Evolutionary conservation across 1,284 basidiomycete genomes (phyloP).

Genomic region (Phylloporus sp.): DNA sequence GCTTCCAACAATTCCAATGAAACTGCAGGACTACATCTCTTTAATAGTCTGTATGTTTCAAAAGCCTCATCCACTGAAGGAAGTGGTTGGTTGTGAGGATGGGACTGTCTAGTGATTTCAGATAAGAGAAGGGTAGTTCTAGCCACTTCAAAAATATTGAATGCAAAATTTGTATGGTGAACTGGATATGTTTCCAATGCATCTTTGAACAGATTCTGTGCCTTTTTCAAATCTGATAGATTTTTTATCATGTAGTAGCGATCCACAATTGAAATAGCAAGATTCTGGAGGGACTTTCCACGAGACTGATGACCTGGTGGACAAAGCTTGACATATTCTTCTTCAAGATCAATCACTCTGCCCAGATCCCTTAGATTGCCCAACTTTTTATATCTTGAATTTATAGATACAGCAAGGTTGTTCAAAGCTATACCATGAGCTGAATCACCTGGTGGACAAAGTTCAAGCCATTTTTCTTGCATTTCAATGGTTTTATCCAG

Average conservation of each 20-base stretch:
- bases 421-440: neutral
- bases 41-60: neutral
- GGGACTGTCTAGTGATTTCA: no score
- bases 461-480: neutral
- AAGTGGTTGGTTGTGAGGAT: neutral
- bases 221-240: neutral
- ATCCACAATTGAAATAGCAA: neutral
- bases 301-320: neutral
- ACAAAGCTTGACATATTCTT: neutral
- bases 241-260: neutral
- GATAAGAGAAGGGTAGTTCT: neutral
- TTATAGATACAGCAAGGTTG: neutral
- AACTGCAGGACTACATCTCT: neutral
- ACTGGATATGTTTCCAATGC: neutral
- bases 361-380: neutral
- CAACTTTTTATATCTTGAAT: neutral
- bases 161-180: neutral
- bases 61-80: neutral
- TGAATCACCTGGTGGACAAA: neutral
- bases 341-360: neutral
- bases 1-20: neutral
- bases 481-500: neutral
- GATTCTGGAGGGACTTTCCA: neutral
- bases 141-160: neutral
- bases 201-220: neutral